A percentile compares a stretch with the other conserved stretches of the same genome.
Conservation (phyloP, 73 alveolate genomes). For the Diophrys sp. region DNA sequence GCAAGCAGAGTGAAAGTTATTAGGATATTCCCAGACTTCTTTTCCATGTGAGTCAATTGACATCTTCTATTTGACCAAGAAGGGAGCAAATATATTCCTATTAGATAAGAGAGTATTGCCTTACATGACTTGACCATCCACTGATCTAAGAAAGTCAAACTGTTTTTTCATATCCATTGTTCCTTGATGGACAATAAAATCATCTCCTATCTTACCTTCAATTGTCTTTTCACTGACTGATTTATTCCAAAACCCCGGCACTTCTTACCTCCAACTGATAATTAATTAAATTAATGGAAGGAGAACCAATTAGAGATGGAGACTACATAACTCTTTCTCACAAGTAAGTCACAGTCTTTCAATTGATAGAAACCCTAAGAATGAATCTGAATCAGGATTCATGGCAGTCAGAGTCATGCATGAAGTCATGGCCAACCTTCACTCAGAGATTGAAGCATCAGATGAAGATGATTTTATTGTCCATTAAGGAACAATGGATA, state of each 20-base stretch:
- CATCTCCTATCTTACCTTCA: background rate
- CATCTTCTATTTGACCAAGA: background rate
- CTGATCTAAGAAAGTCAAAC: background rate
- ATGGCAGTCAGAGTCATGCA: constrained; percentile 1
- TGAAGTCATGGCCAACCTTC: background rate
- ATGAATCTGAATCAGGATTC: background rate
- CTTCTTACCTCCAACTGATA: too few relatives aligned
- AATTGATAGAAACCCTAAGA: background rate
- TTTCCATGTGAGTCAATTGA: background rate
- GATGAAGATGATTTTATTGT: background rate
- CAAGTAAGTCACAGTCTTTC: background rate
- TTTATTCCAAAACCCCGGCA: too few relatives aligned
- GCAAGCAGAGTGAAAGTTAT: constrained; percentile 12
- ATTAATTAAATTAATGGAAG: too few relatives aligned
- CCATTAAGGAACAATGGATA: background rate
- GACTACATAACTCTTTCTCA: background rate
- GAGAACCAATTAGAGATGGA: background rate
- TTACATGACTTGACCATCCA: background rate
- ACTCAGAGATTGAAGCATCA: background rate
- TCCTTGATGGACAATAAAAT: background rate
- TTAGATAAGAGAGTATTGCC: background rate
- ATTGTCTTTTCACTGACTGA: too few relatives aligned
- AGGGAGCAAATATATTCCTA: background rate
- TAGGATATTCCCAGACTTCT: constrained; percentile 10
- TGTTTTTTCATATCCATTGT: background rate